A percentile compares a stretch with the other conserved stretches of the same genome.
Evolutionary conservation across 768 basidiomycete genomes (phyloP).

Genomic region (Megacollybia marginata): DNA sequence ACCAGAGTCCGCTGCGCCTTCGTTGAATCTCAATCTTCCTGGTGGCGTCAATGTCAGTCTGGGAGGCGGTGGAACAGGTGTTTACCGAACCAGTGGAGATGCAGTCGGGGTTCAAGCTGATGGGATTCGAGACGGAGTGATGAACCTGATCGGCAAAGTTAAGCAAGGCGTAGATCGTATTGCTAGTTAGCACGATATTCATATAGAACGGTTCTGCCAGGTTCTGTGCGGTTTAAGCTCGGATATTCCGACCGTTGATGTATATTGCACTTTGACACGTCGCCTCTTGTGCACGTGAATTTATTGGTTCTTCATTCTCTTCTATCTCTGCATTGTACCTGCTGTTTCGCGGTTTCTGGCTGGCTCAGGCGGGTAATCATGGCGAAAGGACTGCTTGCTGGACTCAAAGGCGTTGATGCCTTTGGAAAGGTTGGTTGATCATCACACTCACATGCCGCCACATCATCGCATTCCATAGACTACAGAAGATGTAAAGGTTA

Average conservation of each 20-base stretch:
- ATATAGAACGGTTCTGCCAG: conserved; percentile 4
- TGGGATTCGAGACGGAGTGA: conserved; percentile 83
- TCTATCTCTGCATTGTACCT: conserved; percentile 14
- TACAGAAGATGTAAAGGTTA: conserved; percentile 98
- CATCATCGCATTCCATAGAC: conserved; percentile 46
- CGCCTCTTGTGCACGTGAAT: conserved; percentile 8
- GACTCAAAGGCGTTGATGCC: conserved; percentile 91
- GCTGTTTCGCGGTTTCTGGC: conserved; percentile 14
- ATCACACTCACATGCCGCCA: neutral
- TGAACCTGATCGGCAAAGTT: conserved; percentile 82
- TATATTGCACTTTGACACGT: conserved; percentile 11
- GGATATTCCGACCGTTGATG: neutral
- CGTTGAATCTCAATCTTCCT: conserved; percentile 87
- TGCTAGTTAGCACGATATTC: conserved; percentile 24
- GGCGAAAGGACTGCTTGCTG: conserved; percentile 72
- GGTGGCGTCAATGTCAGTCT: conserved; percentile 92
- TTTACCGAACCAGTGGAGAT: conserved; percentile 78
- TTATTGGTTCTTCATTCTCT: conserved; percentile 10
- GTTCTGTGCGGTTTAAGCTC: neutral
- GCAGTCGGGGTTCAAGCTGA: conserved; percentile 73
- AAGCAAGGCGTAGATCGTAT: conserved; percentile 76
- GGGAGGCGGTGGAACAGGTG: conserved; percentile 74
- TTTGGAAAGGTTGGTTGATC: conserved; percentile 86
- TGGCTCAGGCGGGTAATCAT: conserved; percentile 35
- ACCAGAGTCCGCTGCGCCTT: conserved; percentile 69